Evolutionary conservation across 1,284 basidiomycete species (phyloP), one percentile per base, ranked within the genome.

Genomic region (Puccinia coronata): DNA sequence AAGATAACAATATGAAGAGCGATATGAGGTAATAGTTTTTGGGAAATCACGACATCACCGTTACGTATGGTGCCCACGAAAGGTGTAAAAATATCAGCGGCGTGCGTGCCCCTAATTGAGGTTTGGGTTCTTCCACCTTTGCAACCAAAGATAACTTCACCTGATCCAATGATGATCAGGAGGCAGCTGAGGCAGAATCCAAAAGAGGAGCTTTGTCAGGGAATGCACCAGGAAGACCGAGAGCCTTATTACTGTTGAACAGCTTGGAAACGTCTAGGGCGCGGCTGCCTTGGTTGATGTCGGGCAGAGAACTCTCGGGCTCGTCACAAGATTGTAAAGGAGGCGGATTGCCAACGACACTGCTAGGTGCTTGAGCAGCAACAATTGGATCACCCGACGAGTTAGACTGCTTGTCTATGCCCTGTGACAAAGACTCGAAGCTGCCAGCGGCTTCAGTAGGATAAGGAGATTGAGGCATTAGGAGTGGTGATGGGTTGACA

Each of bases 11-110:
- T 90, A 84, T 95, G 92, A 63, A 99, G 88, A 4, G 98, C 92
- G 16, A 99, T 89, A 85, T 99, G 95, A 1, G 97, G 96, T n/a
- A 99, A 89, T 43, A 99, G 88, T 84, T 94, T 91, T 83, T 92
- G 93, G 0, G 96, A 94, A 14, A 99, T 92, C 9, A 91, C 91
- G 2, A 96, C 94, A 86, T 99, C 97, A 82, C 94, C 93, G 84
- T 93, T 92, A 61, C 91, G 90, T 36, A 98, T 89, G 0, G 93
- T 91, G 3, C 91, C 90, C 31, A 91, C 90, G 85, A 98, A 94
- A 6, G 92, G 90, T 12, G 89, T 88, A 85, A 99, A 99, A 67
- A 99, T 91, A 31, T 87, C 87, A 81, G 88, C 86, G 3, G 92
- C 92, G 43, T 87, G n/a, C n/a, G n/a, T n/a, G 92, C 91, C 76